Evolutionary conservation across 805 yeast genomes (phyloP).

Genomic region (Cephaloascus albidus): DNA sequence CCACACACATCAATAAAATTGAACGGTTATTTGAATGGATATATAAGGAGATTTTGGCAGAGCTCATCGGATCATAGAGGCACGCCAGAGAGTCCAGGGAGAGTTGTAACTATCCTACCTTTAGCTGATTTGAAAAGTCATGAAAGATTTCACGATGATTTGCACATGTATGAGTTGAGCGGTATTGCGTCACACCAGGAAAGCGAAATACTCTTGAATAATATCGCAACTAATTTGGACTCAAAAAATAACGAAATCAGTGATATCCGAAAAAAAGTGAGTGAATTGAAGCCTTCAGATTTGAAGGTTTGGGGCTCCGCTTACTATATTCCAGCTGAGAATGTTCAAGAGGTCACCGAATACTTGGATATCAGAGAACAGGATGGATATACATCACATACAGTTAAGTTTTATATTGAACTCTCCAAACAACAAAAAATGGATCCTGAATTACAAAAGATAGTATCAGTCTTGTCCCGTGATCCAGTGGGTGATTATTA

Average conservation of each 20-base stretch:
- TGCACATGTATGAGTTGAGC: conserved; percentile 21
- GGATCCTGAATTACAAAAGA: conserved; percentile 10
- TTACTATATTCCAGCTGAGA: conserved; percentile 62
- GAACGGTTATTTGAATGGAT: conserved; percentile 72
- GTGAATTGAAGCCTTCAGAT: conserved; percentile 26
- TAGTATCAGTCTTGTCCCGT: conserved; percentile 15
- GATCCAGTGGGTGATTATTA: conserved; percentile 25
- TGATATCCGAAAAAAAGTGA: neutral
- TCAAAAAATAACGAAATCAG: neutral
- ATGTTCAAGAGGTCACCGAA: conserved; percentile 50
- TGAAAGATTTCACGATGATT: conserved; percentile 29
- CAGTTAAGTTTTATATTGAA: conserved; percentile 52
- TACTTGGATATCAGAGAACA: conserved; percentile 80
- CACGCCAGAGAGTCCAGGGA: conserved; percentile 75
- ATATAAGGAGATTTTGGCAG: conserved; percentile 84
- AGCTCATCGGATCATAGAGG: conserved; percentile 86
- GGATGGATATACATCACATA: conserved; percentile 73
- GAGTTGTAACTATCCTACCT: conserved; percentile 78
- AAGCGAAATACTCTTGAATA: conserved; percentile 2
- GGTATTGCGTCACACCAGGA: conserved; percentile 3
- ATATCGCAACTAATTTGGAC: conserved; percentile 1
- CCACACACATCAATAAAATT: conserved; percentile 53
- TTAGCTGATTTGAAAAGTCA: conserved; percentile 39
- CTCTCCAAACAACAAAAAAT: conserved; percentile 6
- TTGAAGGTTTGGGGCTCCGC: conserved; percentile 73